phyloP scores from a whole-genome alignment of 306 rosid species.

The Dalbergia cultrata region DNA sequence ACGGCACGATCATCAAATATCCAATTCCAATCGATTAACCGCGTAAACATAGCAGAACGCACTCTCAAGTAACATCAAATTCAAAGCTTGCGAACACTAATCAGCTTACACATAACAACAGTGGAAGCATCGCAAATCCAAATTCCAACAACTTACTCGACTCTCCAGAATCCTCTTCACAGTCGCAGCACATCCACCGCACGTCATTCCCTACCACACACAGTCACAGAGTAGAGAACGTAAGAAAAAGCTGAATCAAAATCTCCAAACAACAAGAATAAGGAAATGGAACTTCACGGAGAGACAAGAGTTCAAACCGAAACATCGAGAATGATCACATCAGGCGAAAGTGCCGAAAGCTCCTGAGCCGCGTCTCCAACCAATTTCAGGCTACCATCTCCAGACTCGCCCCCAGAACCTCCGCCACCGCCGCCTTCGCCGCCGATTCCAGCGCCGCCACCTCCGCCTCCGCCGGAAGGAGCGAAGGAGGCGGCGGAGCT shows the following conservation, averaged over 20 bases:
- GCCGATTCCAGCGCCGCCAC: slow-evolving; percentile 62
- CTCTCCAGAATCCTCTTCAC: slow-evolving; percentile 90
- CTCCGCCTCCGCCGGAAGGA: slow-evolving; percentile 65
- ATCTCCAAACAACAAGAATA: background rate
- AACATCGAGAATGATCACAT: slow-evolving; percentile 90
- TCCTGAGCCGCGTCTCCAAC: slow-evolving; percentile 66
- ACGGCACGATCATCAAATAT: background rate
- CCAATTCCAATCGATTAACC: slow-evolving; percentile 4
- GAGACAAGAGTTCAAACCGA: slow-evolving; percentile 59
- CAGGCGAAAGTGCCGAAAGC: slow-evolving; percentile 59
- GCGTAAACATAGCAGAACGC: slow-evolving; percentile 29
- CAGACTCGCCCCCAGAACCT: slow-evolving; percentile 60
- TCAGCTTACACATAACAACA: slow-evolving; percentile 32
- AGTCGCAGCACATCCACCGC: slow-evolving; percentile 91
- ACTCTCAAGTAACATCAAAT: background rate
- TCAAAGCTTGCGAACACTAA: slow-evolving; percentile 3
- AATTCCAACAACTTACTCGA: slow-evolving; percentile 63
- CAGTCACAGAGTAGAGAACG: background rate
- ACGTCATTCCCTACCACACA: slow-evolving; percentile 69
- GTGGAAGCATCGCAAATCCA: slow-evolving; percentile 25
- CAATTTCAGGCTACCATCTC: slow-evolving; percentile 59
- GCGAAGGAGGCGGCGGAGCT: slow-evolving; percentile 67
- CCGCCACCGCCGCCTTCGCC: slow-evolving; percentile 56
- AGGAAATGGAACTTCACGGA: background rate
- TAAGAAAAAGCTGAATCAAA: slow-evolving; percentile 8